Percentiles rank a stretch among this genome's conserved stretches.
Conservation (phyloP, 768 basidiomycete genomes). For the Tylopilus intermedius region DNA sequence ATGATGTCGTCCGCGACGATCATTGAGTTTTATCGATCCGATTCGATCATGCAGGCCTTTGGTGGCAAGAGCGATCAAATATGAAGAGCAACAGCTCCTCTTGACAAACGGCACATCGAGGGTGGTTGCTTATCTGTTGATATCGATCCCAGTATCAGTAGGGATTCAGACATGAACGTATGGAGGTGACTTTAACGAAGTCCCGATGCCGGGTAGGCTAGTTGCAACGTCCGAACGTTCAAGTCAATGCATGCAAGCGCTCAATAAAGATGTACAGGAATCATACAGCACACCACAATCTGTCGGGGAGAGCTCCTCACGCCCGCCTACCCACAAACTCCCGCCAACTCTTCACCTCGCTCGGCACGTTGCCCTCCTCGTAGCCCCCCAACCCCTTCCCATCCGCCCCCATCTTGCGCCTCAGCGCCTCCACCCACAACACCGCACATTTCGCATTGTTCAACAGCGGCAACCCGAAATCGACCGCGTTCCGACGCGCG, state of each 20-base stretch:
- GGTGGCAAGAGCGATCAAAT: no score
- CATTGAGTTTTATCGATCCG: no score
- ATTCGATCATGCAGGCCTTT: no score
- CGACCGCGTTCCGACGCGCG: slow-evolving; percentile 91
- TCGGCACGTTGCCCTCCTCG: slow-evolving; percentile 80
- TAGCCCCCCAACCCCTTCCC: slow-evolving; percentile 63
- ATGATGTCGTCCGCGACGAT: no score
- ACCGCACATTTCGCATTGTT: slow-evolving; percentile 87
- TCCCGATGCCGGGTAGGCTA: no score
- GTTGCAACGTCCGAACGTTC: no score
- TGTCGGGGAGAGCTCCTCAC: slow-evolving; percentile 21
- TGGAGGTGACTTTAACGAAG: no score
- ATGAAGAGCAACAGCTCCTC: no score
- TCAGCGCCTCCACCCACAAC: slow-evolving; percentile 87
- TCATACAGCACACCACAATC: not conserved
- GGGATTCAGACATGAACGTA: no score
- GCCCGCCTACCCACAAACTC: slow-evolving; percentile 79
- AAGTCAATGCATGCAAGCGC: not conserved
- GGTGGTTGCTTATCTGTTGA: no score
- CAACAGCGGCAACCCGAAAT: slow-evolving; percentile 88
- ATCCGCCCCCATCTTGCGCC: slow-evolving; percentile 74
- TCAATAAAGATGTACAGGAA: not conserved
- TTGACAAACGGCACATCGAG: no score
- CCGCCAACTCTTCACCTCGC: slow-evolving; percentile 88
- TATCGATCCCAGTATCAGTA: no score